Conservation (phyloP, 306 rosid species). For the Vicia villosa region DNA sequence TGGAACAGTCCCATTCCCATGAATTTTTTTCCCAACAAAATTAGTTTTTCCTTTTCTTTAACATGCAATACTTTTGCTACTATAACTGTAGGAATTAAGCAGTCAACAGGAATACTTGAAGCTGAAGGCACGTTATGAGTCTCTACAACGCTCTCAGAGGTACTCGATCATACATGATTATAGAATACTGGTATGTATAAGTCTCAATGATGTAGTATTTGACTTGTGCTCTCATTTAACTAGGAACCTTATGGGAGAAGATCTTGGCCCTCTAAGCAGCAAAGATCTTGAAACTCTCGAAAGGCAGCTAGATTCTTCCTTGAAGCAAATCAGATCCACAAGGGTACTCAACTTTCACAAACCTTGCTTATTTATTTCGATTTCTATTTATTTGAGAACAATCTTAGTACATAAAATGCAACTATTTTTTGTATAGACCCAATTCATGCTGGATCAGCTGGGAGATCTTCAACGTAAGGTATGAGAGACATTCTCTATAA, state of each 20-base stretch:
- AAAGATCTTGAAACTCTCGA: conserved; percentile 93
- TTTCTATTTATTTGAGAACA: too few species aligned
- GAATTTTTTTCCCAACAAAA: too few species aligned
- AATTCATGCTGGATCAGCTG: conserved; percentile 81
- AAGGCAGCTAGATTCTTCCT: conserved; percentile 85
- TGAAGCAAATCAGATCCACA: conserved; percentile 86
- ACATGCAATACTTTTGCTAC: too few species aligned
- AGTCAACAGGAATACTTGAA: conserved; percentile 95
- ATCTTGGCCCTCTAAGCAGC: conserved; percentile 82
- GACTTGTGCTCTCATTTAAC: neutral
- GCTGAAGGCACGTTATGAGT: conserved; percentile 89
- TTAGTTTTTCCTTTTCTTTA: too few species aligned
- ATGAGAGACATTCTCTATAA: conserved; percentile 17
- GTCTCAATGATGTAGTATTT: neutral
- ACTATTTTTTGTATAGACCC: conserved; percentile 53
- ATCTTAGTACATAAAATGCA: too few species aligned
- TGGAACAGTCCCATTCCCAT: too few species aligned
- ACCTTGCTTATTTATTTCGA: neutral
- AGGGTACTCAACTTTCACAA: conserved; percentile 51
- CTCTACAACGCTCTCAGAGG: conserved; percentile 82
- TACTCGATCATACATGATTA: conserved; percentile 9
- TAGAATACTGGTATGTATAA: too few species aligned
- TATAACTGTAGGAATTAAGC: conserved; percentile 66
- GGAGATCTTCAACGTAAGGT: conserved; percentile 81
- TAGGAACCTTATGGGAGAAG: conserved; percentile 88